Percentiles rank a stretch among this genome's conserved stretches.
phyloP scores from a whole-genome alignment of 129 eudicot genomes.

The Calendula officinalis region DNA sequence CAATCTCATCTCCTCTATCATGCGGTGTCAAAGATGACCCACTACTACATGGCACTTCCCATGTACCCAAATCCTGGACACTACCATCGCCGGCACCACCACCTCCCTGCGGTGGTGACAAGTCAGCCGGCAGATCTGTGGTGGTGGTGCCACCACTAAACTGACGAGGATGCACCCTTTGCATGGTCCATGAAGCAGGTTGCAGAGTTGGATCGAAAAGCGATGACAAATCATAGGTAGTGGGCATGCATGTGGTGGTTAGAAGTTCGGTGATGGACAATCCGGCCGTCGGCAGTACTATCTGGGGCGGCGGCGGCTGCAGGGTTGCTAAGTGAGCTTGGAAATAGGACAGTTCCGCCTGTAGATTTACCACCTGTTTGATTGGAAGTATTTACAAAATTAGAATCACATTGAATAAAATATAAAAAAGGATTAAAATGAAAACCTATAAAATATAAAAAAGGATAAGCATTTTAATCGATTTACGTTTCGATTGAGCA shows the following conservation, averaged over 20 bases:
- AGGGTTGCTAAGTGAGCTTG: conserved; percentile 71
- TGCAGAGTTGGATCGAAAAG: conserved; percentile 47
- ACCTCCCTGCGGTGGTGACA: conserved; percentile 18
- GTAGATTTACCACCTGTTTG: conserved; percentile 30
- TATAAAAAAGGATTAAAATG: no score
- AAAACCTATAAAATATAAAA: no score
- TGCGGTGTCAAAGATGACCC: conserved; percentile 49
- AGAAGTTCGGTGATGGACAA: conserved; percentile 63
- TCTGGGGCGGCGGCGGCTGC: conserved; percentile 33
- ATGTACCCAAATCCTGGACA: conserved; percentile 59
- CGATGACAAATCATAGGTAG: conserved; percentile 50
- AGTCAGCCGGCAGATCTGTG: conserved; percentile 29
- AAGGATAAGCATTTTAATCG: no score
- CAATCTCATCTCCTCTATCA: conserved; percentile 15
- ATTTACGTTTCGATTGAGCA: no score
- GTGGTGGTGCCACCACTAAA: conserved; percentile 20
- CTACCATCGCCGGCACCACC: conserved; percentile 37
- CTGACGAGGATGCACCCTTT: conserved; percentile 32
- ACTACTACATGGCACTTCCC: conserved; percentile 8
- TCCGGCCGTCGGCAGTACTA: conserved; percentile 21
- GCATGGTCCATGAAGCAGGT: conserved; percentile 31
- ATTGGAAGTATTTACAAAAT: no score
- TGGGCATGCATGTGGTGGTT: conserved; percentile 26
- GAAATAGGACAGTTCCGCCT: conserved; percentile 67
- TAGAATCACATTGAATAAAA: no score